phyloP scores from a whole-genome alignment of 2,329 filamentous ascomycete species.

The Paecilomyces sp. region DNA sequence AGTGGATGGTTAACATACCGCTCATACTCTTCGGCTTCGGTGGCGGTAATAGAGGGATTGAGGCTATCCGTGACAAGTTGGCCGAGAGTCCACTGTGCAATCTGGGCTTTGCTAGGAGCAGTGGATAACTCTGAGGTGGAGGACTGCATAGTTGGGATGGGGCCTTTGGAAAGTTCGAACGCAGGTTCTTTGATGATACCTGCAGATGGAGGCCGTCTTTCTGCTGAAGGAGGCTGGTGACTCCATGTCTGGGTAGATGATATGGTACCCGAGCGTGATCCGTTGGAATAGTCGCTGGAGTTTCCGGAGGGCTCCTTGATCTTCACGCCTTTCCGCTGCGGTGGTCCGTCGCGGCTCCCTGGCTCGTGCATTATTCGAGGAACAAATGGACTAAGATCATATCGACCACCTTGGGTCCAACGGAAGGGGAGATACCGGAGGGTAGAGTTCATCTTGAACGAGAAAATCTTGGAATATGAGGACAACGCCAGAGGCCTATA shows the following conservation, averaged over 20 bases:
- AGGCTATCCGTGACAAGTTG: constrained; percentile 80
- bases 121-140: constrained; percentile 37
- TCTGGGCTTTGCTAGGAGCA: constrained; percentile 68
- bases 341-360: constrained; percentile 52
- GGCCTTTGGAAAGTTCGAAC: constrained; percentile 16
- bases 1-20: constrained; percentile 86
- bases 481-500: constrained; percentile 84
- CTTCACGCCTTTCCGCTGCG: constrained; percentile 59
- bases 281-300: constrained; percentile 34
- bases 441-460: constrained; percentile 86
- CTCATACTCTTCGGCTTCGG: constrained; percentile 78
- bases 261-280: constrained; percentile 13
- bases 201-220: constrained; percentile 24
- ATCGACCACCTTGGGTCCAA: constrained; percentile 59
- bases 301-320: constrained; percentile 56
- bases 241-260: constrained; percentile 20
- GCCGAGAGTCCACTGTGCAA: constrained; percentile 78
- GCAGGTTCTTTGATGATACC: constrained; percentile 53
- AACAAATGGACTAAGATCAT: constrained; percentile 82
- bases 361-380: constrained; percentile 56
- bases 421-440: constrained; percentile 75
- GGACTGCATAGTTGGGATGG: constrained; percentile 11
- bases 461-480: constrained; percentile 85
- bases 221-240: constrained; percentile 24
- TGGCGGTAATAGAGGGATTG: constrained; percentile 69